Evolutionary conservation across 768 basidiomycete species (phyloP), one percentile per base, ranked within the genome.

Genomic region (Suillus plorans): DNA sequence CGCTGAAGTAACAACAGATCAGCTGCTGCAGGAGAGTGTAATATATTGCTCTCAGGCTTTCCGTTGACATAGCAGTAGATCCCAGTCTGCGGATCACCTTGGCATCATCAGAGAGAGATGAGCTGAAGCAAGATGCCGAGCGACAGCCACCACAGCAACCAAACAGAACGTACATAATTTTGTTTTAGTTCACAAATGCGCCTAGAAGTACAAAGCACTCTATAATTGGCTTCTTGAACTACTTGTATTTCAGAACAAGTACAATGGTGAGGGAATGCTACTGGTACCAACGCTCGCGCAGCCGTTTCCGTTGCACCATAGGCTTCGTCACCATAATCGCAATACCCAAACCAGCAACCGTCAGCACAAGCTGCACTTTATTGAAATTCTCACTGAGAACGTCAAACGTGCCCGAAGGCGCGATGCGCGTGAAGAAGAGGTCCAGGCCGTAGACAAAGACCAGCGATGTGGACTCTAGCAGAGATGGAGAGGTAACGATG

Each of bases 371-470:
- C 76, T 99, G 97, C 1, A 80, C 82, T 80, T 98, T 97, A 80
- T 98, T 98, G 77, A 99, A 99, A 71, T 82, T 89, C 75, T 95
- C 91, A 70, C 86, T 93, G 9, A 99, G 84, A 31, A 97, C 88
- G 72, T 99, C 97, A 70, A 99, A 99, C 22, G 94, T 94, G 47
- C 86, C 88, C 13, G 94, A 95, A 2, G 96, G 94, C 45, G 92
- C 85, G 5, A 93, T 84, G 18, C 94, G 86, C 13, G 93, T 93
- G 34, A 88, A 80, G 84, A 98, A 98, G 68, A 98, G 81, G 77
- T 99, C 97, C 9, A 95, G 82, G 5, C 97, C 96, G 70, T 89
- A 88, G 1, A 89, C 86, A 71, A 98, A 88, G 34, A 98, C 85
- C 7, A 98, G 78, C 0, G 95, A 95, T 0, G 95, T 98, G 5